Evolutionary conservation across 2,329 filamentous ascomycete species (phyloP).

Genomic region (Neopestalotiopsis sp.): DNA sequence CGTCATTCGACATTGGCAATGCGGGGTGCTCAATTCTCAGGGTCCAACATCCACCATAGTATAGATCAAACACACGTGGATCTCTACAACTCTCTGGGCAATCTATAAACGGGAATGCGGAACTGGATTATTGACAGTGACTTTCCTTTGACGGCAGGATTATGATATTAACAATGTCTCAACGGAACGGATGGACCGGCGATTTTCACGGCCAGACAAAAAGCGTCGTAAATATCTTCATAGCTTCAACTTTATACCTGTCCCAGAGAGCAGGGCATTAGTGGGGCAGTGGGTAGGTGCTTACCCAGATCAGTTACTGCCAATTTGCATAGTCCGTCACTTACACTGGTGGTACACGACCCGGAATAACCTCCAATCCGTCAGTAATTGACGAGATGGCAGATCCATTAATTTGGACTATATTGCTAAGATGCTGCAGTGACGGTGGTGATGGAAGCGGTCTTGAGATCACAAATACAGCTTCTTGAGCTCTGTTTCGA

Average conservation of each 20-base stretch:
- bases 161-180: too few relatives aligned
- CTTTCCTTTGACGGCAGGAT: too few relatives aligned
- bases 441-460: too few relatives aligned
- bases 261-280: background rate
- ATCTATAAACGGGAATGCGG: background rate
- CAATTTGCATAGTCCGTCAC: background rate
- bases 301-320: background rate
- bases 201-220: too few relatives aligned
- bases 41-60: background rate
- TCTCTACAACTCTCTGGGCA: background rate
- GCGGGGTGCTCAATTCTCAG: background rate
- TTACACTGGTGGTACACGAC: background rate
- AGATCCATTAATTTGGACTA: too few relatives aligned
- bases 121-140: background rate
- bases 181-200: too few relatives aligned
- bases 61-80: background rate
- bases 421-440: too few relatives aligned
- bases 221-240: too few relatives aligned
- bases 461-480: too few relatives aligned
- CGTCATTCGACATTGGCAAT: constrained; percentile 2
- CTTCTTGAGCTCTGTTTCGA: too few relatives aligned
- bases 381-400: too few relatives aligned
- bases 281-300: background rate
- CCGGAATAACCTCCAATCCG: background rate
- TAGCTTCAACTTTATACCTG: background rate